Conservation (phyloP, 495 filamentous ascomycete genomes). For the Astrothelium macrocarpum region DNA sequence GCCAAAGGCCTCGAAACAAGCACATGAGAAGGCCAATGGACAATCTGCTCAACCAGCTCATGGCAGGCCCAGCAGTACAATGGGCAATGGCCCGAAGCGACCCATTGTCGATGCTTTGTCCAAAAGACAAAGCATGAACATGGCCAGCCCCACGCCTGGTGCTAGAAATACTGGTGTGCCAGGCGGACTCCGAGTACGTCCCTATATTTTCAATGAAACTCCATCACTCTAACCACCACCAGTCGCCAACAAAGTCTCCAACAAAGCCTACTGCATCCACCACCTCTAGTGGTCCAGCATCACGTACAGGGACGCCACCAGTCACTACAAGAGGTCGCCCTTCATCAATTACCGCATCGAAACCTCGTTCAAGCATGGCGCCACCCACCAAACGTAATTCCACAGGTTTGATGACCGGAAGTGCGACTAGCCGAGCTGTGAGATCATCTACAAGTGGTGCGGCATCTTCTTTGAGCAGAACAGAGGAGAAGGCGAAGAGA, state of each 20-base stretch:
- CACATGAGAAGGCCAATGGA: slow-evolving; percentile 5
- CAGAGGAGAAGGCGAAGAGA: neutral
- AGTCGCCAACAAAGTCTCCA: slow-evolving; percentile 73
- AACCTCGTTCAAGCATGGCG: slow-evolving; percentile 42
- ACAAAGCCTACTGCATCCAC: slow-evolving; percentile 61
- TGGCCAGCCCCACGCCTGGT: slow-evolving; percentile 20
- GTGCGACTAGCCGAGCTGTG: slow-evolving; percentile 28
- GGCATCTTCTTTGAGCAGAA: neutral
- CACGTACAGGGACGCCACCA: slow-evolving; percentile 48
- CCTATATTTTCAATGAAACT: neutral
- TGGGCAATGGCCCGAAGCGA: slow-evolving; percentile 19
- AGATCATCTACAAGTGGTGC: slow-evolving; percentile 19
- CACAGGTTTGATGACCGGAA: slow-evolving; percentile 9
- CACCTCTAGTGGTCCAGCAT: slow-evolving; percentile 48
- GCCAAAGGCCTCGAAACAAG: neutral
- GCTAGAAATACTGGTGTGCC: slow-evolving; percentile 6
- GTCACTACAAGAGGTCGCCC: slow-evolving; percentile 33
- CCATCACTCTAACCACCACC: neutral
- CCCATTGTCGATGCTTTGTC: slow-evolving; percentile 9
- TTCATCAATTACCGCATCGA: slow-evolving; percentile 36
- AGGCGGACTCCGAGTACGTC: slow-evolving; percentile 9
- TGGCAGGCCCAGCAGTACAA: slow-evolving; percentile 5
- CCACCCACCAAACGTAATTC: slow-evolving; percentile 22
- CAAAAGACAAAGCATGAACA: slow-evolving; percentile 11
- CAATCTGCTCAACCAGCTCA: slow-evolving; percentile 9